Percentiles rank a stretch among this genome's conserved stretches.
Evolutionary conservation across 129 eudicot genomes (phyloP).

Genomic region (Chrysanthemum seticuspe): DNA sequence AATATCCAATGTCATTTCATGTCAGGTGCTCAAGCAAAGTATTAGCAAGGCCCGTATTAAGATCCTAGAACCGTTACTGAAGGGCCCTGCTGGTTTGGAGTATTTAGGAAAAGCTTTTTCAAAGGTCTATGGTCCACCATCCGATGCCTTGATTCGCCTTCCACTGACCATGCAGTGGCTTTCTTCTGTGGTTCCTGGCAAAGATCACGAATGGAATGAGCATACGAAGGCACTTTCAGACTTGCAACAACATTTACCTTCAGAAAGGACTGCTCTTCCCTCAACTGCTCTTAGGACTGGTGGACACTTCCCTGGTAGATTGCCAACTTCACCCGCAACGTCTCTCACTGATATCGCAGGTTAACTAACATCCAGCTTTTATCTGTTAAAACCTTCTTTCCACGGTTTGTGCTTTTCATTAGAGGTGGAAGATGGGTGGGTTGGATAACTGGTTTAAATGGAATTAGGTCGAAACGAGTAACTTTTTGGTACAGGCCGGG

Average conservation of each 20-base stretch:
- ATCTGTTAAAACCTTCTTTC: not conserved
- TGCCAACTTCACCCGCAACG: constrained; percentile 23
- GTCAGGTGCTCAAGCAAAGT: constrained; percentile 69
- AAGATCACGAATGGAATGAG: constrained; percentile 67
- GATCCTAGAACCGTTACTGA: constrained; percentile 68
- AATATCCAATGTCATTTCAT: not conserved
- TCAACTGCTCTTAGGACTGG: constrained; percentile 74
- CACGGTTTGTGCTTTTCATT: not conserved
- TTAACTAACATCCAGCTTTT: constrained; percentile 18
- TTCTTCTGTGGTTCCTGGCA: constrained; percentile 36
- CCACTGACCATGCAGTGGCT: constrained; percentile 71
- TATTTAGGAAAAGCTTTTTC: constrained; percentile 59
- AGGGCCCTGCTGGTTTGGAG: constrained; percentile 74
- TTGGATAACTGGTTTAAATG: no score
- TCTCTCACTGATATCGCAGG: constrained; percentile 30
- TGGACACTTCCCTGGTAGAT: constrained; percentile 47
- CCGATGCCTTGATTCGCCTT: constrained; percentile 46
- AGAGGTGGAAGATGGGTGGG: no score
- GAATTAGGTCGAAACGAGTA: no score
- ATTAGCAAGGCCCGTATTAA: constrained; percentile 75
- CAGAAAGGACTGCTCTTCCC: constrained; percentile 42
- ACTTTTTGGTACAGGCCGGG: no score
- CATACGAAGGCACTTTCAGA: constrained; percentile 40
- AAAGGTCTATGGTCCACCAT: constrained; percentile 65
- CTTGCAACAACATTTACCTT: constrained; percentile 36